phyloP scores from a whole-genome alignment of 768 basidiomycete genomes.

The Clavaria fumosa region DNA sequence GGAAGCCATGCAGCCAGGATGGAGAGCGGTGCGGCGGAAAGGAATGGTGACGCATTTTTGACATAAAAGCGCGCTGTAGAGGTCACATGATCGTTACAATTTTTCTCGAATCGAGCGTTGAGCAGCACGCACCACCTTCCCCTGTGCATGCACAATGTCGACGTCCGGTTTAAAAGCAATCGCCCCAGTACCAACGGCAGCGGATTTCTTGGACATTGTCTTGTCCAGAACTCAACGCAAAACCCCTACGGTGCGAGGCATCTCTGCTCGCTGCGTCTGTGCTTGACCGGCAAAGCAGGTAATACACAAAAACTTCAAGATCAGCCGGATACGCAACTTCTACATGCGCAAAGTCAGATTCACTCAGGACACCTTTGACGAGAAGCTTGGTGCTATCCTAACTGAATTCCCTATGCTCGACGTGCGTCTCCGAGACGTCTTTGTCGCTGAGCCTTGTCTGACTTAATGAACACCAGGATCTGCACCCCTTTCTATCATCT shows the following conservation, averaged over 20 bases:
- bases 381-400: slow-evolving; percentile 86
- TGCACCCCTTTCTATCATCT: slow-evolving; percentile 92
- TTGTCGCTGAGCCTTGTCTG: not conserved
- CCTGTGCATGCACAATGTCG: slow-evolving; percentile 32
- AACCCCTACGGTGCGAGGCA: slow-evolving; percentile 68
- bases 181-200: slow-evolving; percentile 93
- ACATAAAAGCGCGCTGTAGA: no score
- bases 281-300: slow-evolving; percentile 33
- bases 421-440: slow-evolving; percentile 37
- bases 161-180: slow-evolving; percentile 92
- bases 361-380: slow-evolving; percentile 92
- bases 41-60: no score
- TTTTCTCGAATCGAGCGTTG: not conserved
- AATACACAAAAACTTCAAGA: slow-evolving; percentile 99
- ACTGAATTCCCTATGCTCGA: slow-evolving; percentile 96
- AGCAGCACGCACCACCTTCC: not conserved
- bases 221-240: slow-evolving; percentile 91
- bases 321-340: slow-evolving; percentile 92
- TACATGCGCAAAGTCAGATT: slow-evolving; percentile 99
- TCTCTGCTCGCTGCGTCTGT: not conserved
- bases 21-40: slow-evolving; percentile 24
- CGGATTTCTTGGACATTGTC: slow-evolving; percentile 90
- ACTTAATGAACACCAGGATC: slow-evolving; percentile 31
- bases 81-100: not conserved
- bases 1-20: slow-evolving; percentile 79